Base-by-base conservation (phyloP, 2,329 filamentous ascomycete species). In the Chrysoporthe austroafricana region DNA sequence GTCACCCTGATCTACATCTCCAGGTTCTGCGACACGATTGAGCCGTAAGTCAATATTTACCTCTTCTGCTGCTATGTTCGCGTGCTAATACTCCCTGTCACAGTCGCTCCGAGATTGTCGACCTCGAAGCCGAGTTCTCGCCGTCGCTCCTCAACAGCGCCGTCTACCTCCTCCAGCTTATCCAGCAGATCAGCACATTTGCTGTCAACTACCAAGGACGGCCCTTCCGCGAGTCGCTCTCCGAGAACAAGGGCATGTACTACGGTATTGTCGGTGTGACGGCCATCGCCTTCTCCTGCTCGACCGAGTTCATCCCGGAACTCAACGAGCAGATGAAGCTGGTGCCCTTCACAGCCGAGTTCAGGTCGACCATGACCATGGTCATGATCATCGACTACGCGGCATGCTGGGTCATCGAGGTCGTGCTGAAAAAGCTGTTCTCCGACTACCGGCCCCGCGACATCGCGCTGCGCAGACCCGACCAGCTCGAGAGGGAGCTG, bases 131-230 rank as follows among this genome's bases (percentile, higher is more conserved):
- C 73, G 95, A 98, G 73, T 99, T 99, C 76, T 83, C 90, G 72
- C 96, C 96, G 1, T 97, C 94, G 6, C 88, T 99, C 9, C 90
- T 99, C 77, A 99, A 99, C 85, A 96, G 91, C 60, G 96, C 96
- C 66, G 93, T 99, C 73, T 99, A 98, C 79, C 91, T 99, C 36
- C 88, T 99, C 52, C 96, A 98, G 76, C 89, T 99, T 63, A 98
- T 99, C 79, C 96, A 99, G 80, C 96, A 99, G 80, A 97, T 99
- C 76, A 97, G 94, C 34, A 99, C 96, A 3, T 99, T 99, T 75
- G 94, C 96, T 70, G 97, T 99, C 84, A 99, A 99, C 84, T 99
- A 99, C 84, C 96, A 99, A 80, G 96, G 96, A 68, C 91, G 96
- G 11, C 96, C 96, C 14, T 99, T 99, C 91, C 92, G 96, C 69